phyloP scores from a whole-genome alignment of 495 filamentous ascomycete species.

The Penicillium fimorum region DNA sequence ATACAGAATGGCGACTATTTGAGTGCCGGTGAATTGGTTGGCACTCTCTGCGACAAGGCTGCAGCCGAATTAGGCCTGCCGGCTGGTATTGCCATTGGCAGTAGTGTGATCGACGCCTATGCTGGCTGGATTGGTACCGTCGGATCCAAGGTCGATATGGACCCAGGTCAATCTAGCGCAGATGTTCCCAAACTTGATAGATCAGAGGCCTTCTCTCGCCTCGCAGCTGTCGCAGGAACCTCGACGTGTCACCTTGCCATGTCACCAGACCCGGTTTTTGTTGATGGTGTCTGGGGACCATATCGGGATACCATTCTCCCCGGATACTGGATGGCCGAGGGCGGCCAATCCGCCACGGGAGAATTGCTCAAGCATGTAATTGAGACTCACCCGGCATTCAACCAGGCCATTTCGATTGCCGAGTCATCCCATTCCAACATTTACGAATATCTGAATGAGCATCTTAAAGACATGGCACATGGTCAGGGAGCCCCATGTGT shows the following conservation, averaged over 20 bases:
- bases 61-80: slow-evolving; percentile 81
- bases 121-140: slow-evolving; percentile 98
- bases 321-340: slow-evolving; percentile 92
- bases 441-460: slow-evolving; percentile 91
- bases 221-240: slow-evolving; percentile 94
- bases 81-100: slow-evolving; percentile 85
- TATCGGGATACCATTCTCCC: slow-evolving; percentile 92
- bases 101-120: slow-evolving; percentile 96
- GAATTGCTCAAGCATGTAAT: slow-evolving; percentile 91
- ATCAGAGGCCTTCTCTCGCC: slow-evolving; percentile 85
- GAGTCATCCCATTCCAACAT: slow-evolving; percentile 77
- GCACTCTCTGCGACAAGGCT: slow-evolving; percentile 78
- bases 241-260: slow-evolving; percentile 97
- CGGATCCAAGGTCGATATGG: slow-evolving; percentile 84
- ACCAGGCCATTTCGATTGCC: slow-evolving; percentile 70
- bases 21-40: slow-evolving; percentile 87
- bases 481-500: slow-evolving; percentile 68
- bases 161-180: slow-evolving; percentile 56
- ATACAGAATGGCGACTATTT: slow-evolving; percentile 82
- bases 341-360: slow-evolving; percentile 92
- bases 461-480: slow-evolving; percentile 71
- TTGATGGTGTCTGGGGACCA: slow-evolving; percentile 92
- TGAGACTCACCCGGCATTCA: slow-evolving; percentile 87
- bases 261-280: slow-evolving; percentile 87
- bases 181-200: slow-evolving; percentile 70